Evolutionary conservation across 116 monocot species (phyloP).

Genomic region (Posidonia oceanica): DNA sequence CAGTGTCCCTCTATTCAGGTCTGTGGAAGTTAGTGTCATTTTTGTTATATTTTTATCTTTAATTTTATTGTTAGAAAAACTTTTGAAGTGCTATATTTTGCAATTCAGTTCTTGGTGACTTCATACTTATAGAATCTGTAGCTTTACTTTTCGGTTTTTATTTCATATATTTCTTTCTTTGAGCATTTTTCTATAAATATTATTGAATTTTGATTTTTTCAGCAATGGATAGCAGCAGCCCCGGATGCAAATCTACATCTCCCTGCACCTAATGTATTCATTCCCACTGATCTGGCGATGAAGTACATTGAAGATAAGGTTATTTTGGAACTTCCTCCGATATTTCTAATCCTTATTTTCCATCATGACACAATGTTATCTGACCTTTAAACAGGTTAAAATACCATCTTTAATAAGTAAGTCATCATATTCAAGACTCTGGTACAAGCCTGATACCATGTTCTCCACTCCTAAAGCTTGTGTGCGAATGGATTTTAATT

Average conservation of each 20-base stretch:
- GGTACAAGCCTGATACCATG: conserved; percentile 86
- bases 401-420: conserved; percentile 56
- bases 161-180: neutral
- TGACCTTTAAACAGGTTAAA: conserved; percentile 27
- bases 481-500: conserved; percentile 72
- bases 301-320: conserved; percentile 54
- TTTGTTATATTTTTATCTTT: neutral
- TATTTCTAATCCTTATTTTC: conserved; percentile 3
- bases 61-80: neutral
- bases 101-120: neutral
- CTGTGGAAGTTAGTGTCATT: neutral
- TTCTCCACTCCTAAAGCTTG: conserved; percentile 80
- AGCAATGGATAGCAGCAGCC: conserved; percentile 82
- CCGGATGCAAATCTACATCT: conserved; percentile 57
- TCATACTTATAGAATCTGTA: neutral
- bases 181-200: neutral
- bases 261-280: conserved; percentile 71
- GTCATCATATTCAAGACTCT: conserved; percentile 71
- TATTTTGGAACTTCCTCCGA: neutral
- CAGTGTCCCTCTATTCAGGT: conserved; percentile 55
- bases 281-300: conserved; percentile 67
- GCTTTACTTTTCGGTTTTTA: neutral
- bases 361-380: neutral
- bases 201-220: conserved; percentile 7
- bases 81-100: neutral